These are phyloP conservation scores for Colletotrichum sp. DNA, from an alignment of 2,329 filamentous ascomycete genomes.

Conservation along the genomic window DNA sequence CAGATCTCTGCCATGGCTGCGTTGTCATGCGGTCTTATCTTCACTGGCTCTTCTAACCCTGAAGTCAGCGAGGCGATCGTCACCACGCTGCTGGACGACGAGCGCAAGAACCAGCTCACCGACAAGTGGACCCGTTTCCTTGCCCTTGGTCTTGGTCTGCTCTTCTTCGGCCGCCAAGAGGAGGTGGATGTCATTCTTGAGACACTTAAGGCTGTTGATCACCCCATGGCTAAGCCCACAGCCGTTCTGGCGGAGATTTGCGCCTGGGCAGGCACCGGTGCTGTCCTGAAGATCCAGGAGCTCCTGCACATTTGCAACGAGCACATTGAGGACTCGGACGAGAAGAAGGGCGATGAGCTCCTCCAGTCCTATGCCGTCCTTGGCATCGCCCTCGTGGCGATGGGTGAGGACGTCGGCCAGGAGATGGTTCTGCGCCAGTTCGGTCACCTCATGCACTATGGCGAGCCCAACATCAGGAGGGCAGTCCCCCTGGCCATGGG, in stretches of 20 bases:
- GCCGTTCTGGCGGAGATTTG: conserved; percentile 94
- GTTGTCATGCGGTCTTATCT: conserved; percentile 86
- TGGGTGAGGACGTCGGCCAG: conserved; percentile 98
- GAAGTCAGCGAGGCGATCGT: conserved; percentile 93
- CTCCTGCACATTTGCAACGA: conserved; percentile 98
- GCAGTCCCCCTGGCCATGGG: conserved; percentile 97
- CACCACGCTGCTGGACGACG: conserved; percentile 90
- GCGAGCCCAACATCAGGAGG: conserved; percentile 94
- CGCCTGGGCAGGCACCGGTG: conserved; percentile 96
- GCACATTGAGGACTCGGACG: conserved; percentile 91
- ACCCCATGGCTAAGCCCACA: conserved; percentile 96
- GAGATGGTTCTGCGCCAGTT: conserved; percentile 99
- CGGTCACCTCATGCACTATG: conserved; percentile 98
- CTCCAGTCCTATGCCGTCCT: conserved; percentile 96
- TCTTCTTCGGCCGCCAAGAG: conserved; percentile 97
- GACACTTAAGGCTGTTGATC: conserved; percentile 94
- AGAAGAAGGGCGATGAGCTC: conserved; percentile 94
- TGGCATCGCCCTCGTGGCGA: conserved; percentile 90
- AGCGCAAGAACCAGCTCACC: conserved; percentile 86
- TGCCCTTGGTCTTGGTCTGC: conserved; percentile 86
- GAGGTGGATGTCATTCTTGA: conserved; percentile 98
- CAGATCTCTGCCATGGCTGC: conserved; percentile 96
- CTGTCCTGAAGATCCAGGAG: conserved; percentile 96
- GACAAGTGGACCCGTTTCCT: conserved; percentile 99
- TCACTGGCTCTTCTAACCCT: conserved; percentile 89